phyloP scores from a whole-genome alignment of 495 filamentous ascomycete genomes.

The Staphylotrichum tortipilum region DNA sequence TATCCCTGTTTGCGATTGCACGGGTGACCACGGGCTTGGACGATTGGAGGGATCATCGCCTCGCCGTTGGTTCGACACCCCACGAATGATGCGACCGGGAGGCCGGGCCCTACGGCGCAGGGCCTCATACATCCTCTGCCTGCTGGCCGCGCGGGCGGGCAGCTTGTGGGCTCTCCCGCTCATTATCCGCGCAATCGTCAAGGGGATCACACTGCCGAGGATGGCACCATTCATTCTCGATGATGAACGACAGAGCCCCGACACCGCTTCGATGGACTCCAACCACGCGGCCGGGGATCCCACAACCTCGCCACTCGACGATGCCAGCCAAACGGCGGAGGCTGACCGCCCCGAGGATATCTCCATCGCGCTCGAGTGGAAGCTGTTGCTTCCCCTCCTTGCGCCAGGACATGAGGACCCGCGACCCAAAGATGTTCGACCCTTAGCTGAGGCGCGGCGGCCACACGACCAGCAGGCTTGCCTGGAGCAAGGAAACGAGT shows the following conservation, averaged over 20 bases:
- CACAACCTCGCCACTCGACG: too few species aligned
- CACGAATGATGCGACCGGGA: background rate
- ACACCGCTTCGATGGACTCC: too few species aligned
- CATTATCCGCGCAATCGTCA: background rate
- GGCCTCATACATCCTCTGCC: background rate
- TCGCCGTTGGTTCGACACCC: background rate
- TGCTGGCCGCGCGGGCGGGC: background rate
- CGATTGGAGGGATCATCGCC: background rate
- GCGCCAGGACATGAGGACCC: background rate
- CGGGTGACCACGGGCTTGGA: background rate
- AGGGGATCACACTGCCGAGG: background rate
- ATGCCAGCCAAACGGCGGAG: background rate
- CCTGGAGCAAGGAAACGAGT: constrained; percentile 6
- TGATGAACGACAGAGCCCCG: constrained; percentile 1
- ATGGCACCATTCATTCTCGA: constrained; percentile 5
- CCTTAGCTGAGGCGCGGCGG: background rate
- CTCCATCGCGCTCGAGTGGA: constrained; percentile 9
- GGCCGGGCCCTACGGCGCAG: background rate
- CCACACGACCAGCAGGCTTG: background rate
- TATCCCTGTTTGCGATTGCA: background rate
- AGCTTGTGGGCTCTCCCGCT: background rate
- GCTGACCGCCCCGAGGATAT: constrained; percentile 5
- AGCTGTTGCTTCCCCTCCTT: constrained; percentile 12
- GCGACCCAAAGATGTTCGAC: background rate
- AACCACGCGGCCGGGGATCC: too few species aligned